Evolutionary conservation across 345 rosid species (phyloP).

Genomic region (Psidium guajava): DNA sequence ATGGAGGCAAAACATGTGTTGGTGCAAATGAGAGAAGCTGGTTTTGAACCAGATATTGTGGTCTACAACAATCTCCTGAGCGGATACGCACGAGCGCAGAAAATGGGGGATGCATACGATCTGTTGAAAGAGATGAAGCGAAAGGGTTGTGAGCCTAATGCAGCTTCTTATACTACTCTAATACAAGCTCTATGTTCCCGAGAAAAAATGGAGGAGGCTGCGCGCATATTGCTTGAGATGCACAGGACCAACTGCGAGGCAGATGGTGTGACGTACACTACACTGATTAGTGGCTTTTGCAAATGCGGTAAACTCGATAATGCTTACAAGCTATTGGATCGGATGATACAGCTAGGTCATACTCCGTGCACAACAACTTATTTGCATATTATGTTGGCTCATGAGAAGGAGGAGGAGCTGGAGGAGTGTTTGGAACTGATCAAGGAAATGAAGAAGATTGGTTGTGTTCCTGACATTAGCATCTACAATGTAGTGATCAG

Average conservation of each 20-base stretch:
- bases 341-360: conserved; percentile 46
- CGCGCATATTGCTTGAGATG: conserved; percentile 64
- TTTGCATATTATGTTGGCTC: conserved; percentile 68
- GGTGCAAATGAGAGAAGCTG: conserved; percentile 81
- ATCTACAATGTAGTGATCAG: conserved; percentile 60
- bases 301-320: conserved; percentile 51
- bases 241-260: conserved; percentile 59
- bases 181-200: conserved; percentile 61
- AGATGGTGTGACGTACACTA: conserved; percentile 58
- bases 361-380: conserved; percentile 49
- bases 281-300: conserved; percentile 80
- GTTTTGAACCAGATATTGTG: conserved; percentile 71
- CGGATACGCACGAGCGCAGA: conserved; percentile 56
- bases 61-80: conserved; percentile 62
- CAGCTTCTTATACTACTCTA: conserved; percentile 55
- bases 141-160: conserved; percentile 54
- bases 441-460: conserved; percentile 40
- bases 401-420: conserved; percentile 64
- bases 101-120: conserved; percentile 65
- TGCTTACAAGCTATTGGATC: conserved; percentile 46
- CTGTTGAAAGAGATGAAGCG: conserved; percentile 73
- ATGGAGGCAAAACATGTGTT: conserved; percentile 76
- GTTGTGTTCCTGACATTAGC: conserved; percentile 47
- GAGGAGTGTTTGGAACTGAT: conserved; percentile 60
- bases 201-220: conserved; percentile 75